phyloP scores from a whole-genome alignment of 139 green algal species.

The Bryopsis sp. region DNA sequence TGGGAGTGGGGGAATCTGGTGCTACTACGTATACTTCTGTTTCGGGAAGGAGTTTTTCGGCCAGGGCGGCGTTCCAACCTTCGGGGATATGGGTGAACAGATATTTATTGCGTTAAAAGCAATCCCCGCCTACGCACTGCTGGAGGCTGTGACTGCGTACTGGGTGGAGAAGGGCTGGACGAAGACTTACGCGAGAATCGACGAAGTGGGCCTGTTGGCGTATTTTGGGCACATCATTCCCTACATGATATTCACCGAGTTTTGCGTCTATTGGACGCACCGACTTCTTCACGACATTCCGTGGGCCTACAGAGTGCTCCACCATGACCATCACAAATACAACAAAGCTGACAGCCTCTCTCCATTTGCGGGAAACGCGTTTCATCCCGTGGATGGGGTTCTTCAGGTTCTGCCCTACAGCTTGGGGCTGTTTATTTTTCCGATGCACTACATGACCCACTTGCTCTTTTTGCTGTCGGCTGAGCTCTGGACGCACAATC shows the following conservation, averaged over 20 bases:
- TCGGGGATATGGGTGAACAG: conserved; percentile 56
- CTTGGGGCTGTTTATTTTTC: conserved; percentile 68
- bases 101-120: conserved; percentile 52
- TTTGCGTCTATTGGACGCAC: conserved; percentile 94
- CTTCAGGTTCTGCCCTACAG: conserved; percentile 79
- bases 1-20: conserved; percentile 49
- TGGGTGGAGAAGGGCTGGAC: conserved; percentile 80
- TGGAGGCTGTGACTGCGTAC: conserved; percentile 68
- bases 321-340: conserved; percentile 92
- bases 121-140: conserved; percentile 79
- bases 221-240: conserved; percentile 67
- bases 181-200: conserved; percentile 54
- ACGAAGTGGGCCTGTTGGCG: conserved; percentile 52
- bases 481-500: conserved; percentile 92
- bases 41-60: conserved; percentile 57
- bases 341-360: conserved; percentile 96
- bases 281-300: conserved; percentile 73
- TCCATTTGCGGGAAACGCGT: conserved; percentile 79
- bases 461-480: conserved; percentile 89
- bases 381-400: conserved; percentile 77
- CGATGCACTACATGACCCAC: conserved; percentile 87
- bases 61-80: conserved; percentile 46
- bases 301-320: conserved; percentile 57
- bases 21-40: conserved; percentile 69
- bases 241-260: conserved; percentile 88